phyloP scores from a whole-genome alignment of 2,329 filamentous ascomycete genomes.

The Aspergillaceae sp. region DNA sequence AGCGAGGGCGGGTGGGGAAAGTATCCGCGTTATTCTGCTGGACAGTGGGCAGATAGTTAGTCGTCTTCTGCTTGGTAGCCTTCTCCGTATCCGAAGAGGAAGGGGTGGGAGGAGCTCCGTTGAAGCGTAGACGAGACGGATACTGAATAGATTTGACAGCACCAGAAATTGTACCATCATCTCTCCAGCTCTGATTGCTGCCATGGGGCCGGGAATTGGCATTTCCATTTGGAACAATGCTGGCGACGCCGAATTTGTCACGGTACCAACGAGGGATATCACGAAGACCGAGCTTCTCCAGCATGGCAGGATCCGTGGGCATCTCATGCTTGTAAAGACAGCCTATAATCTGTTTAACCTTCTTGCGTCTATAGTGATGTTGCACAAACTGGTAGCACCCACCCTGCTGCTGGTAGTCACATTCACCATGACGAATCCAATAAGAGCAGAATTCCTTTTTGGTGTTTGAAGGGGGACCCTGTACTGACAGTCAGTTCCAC shows the following conservation, averaged over 20 bases:
- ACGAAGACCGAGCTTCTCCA: slow-evolving; percentile 60
- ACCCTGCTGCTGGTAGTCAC: slow-evolving; percentile 72
- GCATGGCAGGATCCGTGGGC: slow-evolving; percentile 59
- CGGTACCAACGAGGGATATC: slow-evolving; percentile 50
- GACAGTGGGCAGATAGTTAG: slow-evolving; percentile 1
- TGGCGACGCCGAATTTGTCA: slow-evolving; percentile 35
- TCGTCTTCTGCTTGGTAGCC: slow-evolving; percentile 6
- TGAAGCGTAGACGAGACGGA: slow-evolving; percentile 8
- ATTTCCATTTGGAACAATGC: slow-evolving; percentile 15
- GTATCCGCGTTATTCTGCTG: slow-evolving; percentile 3
- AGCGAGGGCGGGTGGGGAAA: slow-evolving; percentile 4
- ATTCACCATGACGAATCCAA: slow-evolving; percentile 80
- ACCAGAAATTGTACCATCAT: slow-evolving; percentile 10
- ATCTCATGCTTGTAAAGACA: slow-evolving; percentile 90
- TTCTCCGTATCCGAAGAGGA: slow-evolving; percentile 6
- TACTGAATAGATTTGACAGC: slow-evolving; percentile 12
- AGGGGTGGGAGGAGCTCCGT: slow-evolving; percentile 2
- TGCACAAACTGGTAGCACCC: slow-evolving; percentile 2
- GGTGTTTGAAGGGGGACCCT: slow-evolving; percentile 6
- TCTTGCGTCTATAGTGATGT: neutral
- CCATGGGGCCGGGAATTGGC: slow-evolving; percentile 7
- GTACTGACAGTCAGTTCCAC: slow-evolving; percentile 2
- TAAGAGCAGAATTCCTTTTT: slow-evolving; percentile 79
- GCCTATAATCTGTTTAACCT: slow-evolving; percentile 31
- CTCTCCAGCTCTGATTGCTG: slow-evolving; percentile 8